A percentile compares a stretch with the other conserved stretches of the same genome.
These are phyloP conservation scores for Alternaria arbusti DNA, from an alignment of 2,329 filamentous ascomycete genomes.

Conservation along the genomic window DNA sequence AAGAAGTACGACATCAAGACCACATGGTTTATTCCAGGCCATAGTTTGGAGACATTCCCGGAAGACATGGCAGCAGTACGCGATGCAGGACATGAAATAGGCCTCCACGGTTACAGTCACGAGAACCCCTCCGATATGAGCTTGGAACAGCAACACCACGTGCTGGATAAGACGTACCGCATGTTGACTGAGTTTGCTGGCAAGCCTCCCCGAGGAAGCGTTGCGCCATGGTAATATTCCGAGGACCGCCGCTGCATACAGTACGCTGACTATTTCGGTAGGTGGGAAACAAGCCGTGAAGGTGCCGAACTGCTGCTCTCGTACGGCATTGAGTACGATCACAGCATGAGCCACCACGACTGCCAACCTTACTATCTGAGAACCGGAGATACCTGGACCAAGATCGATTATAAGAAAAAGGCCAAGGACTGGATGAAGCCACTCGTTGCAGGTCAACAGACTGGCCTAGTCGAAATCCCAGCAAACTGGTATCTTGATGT, in stretches of 20 bases:
- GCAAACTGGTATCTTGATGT: conserved; percentile 67
- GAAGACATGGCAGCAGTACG: conserved; percentile 65
- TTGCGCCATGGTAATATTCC: conserved; percentile 66
- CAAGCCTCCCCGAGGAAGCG: conserved; percentile 73
- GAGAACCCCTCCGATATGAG: conserved; percentile 75
- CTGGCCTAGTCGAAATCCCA: conserved; percentile 71
- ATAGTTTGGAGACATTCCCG: conserved; percentile 70
- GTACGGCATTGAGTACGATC: conserved; percentile 74
- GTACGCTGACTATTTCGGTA: conserved; percentile 46
- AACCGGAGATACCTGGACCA: conserved; percentile 70
- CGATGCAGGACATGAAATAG: conserved; percentile 68
- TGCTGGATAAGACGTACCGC: conserved; percentile 77
- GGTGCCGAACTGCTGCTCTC: conserved; percentile 68
- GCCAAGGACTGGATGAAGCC: conserved; percentile 72
- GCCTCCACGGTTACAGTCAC: conserved; percentile 72
- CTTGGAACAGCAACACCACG: conserved; percentile 73
- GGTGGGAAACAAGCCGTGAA: conserved; percentile 73
- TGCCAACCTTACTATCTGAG: conserved; percentile 68
- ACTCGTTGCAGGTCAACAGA: conserved; percentile 63
- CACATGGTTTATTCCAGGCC: conserved; percentile 68
- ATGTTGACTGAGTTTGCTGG: conserved; percentile 72
- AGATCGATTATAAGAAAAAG: conserved; percentile 69
- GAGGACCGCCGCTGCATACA: too few relatives aligned
- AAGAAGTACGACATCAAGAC: conserved; percentile 75
- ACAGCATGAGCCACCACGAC: conserved; percentile 70